Evolutionary conservation across 768 basidiomycete species (phyloP), one percentile per base, ranked within the genome.

Genomic region (Polyporus arcularius): DNA sequence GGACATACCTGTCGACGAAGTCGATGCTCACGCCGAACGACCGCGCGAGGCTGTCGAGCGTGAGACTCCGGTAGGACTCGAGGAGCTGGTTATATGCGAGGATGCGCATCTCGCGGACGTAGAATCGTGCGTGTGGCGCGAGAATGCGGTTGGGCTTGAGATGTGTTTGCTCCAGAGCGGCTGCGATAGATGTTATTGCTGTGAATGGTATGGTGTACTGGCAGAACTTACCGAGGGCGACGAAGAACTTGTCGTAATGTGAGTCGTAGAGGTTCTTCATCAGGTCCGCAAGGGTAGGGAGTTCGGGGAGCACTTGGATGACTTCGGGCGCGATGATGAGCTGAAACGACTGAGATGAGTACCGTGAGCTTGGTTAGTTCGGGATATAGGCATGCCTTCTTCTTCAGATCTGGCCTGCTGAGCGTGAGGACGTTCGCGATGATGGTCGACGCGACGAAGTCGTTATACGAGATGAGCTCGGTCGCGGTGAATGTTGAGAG

Each of bases 41-140:
- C 1, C 81, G 76, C 51, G 86, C 84, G 64, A 98, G 82, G 67
- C 90, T 92, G 53, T 94, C 89, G 21, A 99, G 78, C 1, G 96
- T 98, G 46, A 98, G 80, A 57, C 88, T 91, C 40, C 89, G 83
- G 72, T 98, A 99, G 10, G 85, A 87, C 72, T 98, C 93, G n/a
- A 99, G 79, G 4, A 98, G 80, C 69, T 98, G 96, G 30, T 82
- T 77, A 75, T 97, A 98, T 0, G 96, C 95, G 18, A 90, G 85
- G 65, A 98, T 94, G 38, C 97, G 88, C 92, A 98, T 94, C 74
- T 98, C 96, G 59, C 96, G 89, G 32, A 95, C 82, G 73, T 97
- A 98, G 78, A 81, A 96, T 8, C 92, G 85, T 0, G 93, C 82
- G 72, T 98, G 97, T 0, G 89, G 90, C 2, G 87, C 82, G 49